Percentiles rank a stretch among this genome's conserved stretches.
Evolutionary conservation across 2,329 filamentous ascomycete genomes (phyloP).

Genomic region (Alternaria sp.): DNA sequence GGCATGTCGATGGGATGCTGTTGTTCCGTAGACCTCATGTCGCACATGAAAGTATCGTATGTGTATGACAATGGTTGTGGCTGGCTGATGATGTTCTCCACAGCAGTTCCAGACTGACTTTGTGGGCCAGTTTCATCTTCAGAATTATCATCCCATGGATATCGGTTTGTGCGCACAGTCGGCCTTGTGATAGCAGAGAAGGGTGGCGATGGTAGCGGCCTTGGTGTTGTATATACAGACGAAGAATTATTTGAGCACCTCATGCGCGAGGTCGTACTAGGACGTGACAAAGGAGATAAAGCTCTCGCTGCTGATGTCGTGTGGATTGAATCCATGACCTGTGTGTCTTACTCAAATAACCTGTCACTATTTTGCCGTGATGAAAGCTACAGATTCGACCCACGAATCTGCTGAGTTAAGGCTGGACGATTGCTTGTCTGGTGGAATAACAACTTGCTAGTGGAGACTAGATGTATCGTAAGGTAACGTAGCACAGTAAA

Average conservation of each 20-base stretch:
- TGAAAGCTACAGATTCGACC: not conserved
- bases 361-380: not conserved
- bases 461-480: not conserved
- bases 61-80: not conserved
- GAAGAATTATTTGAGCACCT: not conserved
- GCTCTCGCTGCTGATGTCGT: not conserved
- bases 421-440: not conserved
- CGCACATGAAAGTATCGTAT: not conserved
- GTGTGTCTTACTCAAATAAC: not conserved
- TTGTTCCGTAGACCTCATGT: not conserved
- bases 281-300: not conserved
- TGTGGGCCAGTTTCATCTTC: not conserved
- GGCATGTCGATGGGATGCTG: conserved; percentile 6
- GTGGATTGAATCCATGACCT: not conserved
- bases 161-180: not conserved
- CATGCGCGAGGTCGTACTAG: not conserved
- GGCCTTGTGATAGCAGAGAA: not conserved
- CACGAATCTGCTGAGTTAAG: not conserved
- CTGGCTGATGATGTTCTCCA: not conserved
- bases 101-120: not conserved
- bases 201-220: not conserved
- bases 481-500: not conserved
- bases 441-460: not conserved
- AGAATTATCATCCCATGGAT: not conserved
- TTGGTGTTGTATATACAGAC: not conserved